These are phyloP conservation scores for Kluyveromyces aestuarii DNA, from an alignment of 805 yeast genomes.

Conservation along the genomic window DNA sequence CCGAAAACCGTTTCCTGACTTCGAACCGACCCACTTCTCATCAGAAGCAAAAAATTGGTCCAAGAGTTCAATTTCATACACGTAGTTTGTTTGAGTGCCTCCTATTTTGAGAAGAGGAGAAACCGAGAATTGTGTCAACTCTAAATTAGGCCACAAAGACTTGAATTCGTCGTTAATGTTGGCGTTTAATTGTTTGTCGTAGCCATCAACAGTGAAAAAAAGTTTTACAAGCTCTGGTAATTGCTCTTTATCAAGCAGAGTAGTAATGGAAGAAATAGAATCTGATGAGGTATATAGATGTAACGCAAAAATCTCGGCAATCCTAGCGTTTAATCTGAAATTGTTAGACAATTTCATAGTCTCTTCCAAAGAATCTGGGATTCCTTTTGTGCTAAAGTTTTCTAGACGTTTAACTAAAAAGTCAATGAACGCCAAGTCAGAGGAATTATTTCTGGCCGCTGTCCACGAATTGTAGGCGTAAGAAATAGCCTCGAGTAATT, in stretches of 20 bases:
- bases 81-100: slow-evolving; percentile 42
- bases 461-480: slow-evolving; percentile 75
- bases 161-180: slow-evolving; percentile 39
- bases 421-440: slow-evolving; percentile 34
- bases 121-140: slow-evolving; percentile 43
- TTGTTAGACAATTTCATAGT: slow-evolving; percentile 40
- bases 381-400: slow-evolving; percentile 21
- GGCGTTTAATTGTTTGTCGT: slow-evolving; percentile 38
- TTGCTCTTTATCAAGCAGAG: slow-evolving; percentile 31
- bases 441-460: slow-evolving; percentile 42
- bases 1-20: slow-evolving; percentile 29
- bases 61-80: slow-evolving; percentile 54
- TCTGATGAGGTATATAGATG: slow-evolving; percentile 52
- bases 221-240: slow-evolving; percentile 29
- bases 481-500: slow-evolving; percentile 63
- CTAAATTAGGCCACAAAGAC: slow-evolving; percentile 37
- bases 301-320: slow-evolving; percentile 68
- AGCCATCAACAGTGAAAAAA: slow-evolving; percentile 37
- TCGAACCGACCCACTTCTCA: slow-evolving; percentile 35
- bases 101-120: slow-evolving; percentile 38
- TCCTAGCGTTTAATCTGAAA: slow-evolving; percentile 51
- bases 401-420: slow-evolving; percentile 30
- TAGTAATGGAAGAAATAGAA: slow-evolving; percentile 34
- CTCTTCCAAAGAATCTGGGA: slow-evolving; percentile 10
- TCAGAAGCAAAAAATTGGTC: slow-evolving; percentile 44